Evolutionary conservation across 2,329 filamentous ascomycete genomes (phyloP), one percentile per base, ranked within the genome.

Genomic region (Fusarium tjaetaba): DNA sequence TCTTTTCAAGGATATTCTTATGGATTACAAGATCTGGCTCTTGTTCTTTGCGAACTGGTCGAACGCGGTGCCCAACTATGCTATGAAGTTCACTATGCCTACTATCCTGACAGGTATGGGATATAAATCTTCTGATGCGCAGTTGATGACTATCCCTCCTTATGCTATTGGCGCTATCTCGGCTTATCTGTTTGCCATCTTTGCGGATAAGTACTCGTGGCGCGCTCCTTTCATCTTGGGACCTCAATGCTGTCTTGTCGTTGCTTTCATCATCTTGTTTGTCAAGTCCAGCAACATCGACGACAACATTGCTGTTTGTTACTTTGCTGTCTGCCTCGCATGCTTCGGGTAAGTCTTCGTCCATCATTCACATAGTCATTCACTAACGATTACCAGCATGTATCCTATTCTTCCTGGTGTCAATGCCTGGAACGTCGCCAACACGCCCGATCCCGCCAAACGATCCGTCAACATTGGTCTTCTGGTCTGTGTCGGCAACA

Each of bases 11-110:
- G 80, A 81, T 11, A 85, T 87, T 7, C 60, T 87, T 2, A 79
- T 78, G 11, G 86, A 88, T 73, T 87, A 85, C 82, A 86, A 88
- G 76, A 84, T 83, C 20, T 84, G 82, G 66, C 75, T 82, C 15
- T 69, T 87, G 11, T 82, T 84, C 28, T 77, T 86, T 24, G 81
- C 81, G 57, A 85, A 82, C 73, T 84, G 82, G 81, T 85, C 80
- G 26, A 85, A 85, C 51, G 79, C 84, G 0, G 82, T 83, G 3
- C 78, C 79, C 1, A 80, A 80, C 52, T 81, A 81, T 34, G 79
- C 76, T 42, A 77, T 80, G 67, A 81, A 81, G 65, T 81, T 81
- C 48, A 79, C 79, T 2, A 80, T 81, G 79, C 80, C 84, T 2
- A 79, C 80, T 9, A 85, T 85, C 39, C 82, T 85, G 45, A 77